Evolutionary conservation across 2,329 filamentous ascomycete species (phyloP), one percentile per base, ranked within the genome.

Genomic region (Aureobasidium vineae): DNA sequence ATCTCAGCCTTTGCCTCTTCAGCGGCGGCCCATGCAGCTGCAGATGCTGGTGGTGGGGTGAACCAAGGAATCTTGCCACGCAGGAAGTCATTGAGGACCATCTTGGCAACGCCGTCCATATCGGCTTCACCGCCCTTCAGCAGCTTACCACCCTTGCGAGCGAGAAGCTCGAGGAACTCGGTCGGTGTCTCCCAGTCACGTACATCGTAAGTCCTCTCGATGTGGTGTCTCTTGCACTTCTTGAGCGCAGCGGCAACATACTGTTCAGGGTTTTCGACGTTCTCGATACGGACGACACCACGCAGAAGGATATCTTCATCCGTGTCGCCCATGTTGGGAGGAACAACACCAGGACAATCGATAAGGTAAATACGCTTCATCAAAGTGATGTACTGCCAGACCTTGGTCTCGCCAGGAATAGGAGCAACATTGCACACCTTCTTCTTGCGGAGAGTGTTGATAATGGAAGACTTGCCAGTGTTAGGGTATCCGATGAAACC

Each of bases 51-150:
- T 11, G 92, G 88, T 10, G 92, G 88, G 0, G 91, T 95, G 75
- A 92, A 99, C 95, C 96, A 99, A 1, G 95, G 95, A 31, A 98
- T 91, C 79, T 94, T 97, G 66, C 95, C 95, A 70, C 95, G 83
- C 74, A 98, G 86, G 76, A 98, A 99, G 75, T 99, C 95, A 73
- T 97, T 98, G 68, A 99, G 81, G 0, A 99, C 90, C 87, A 97
- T 97, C 79, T 97, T 97, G 1, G 95, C 95, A 56, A 97, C 92
- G 72, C 93, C 92, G 73, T 98, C 94, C 65, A 97, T 80, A 77
- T 99, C 95, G 4, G 94, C 90, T 76, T 98, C 95, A n/a, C 94
- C 95, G 67, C 91, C 94, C 75, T 92, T 92, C 19, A 98, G 81
- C 23, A 99, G 80, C 71, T 93, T 85, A 19, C 95, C 95, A 67